Base-by-base conservation (phyloP, 345 rosid species). In the Lepidium africanum region DNA sequence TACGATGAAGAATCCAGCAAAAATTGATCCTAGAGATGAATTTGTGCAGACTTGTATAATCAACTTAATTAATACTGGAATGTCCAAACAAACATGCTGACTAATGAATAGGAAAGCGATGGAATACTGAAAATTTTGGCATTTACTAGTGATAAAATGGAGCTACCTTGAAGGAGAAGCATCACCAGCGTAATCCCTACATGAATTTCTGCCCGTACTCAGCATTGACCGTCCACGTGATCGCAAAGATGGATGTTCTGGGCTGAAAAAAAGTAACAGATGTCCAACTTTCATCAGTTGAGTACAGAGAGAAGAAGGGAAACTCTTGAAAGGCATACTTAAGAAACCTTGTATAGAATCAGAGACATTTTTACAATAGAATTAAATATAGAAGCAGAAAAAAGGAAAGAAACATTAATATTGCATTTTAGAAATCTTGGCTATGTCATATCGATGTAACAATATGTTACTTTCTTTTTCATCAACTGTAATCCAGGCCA, bases 181-280 rank as follows among this genome's bases (percentile, higher is more conserved):
- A 8, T 84, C 91, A 78, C 90, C 96, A 51, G 78, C 36, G 72
- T 71, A 87, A 76, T 86, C 88, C 86, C 88, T 81, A 39, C 65
- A 74, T 14, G 79, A 74, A 76, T 83, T 85, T 72, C 89, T 79
- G 43, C 92, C 92, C 61, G 91, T 88, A 38, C 97, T 84, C 76
- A 93, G 83, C 84, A 87, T 81, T 71, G 98, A 92, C 36, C 87
- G 80, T 61, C 88, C 91, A 74, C 85, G 91, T 56, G 78, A 86
- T 70, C 84, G 91, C 60, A 82, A 57, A 63, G 91, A 88, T 75
- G 91, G 97, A 71, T 88, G 96, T 81, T 91, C 97, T 65, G 97
- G 98, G 81, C 98, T 92, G 90, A 70, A 80, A 69, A 79, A 47
- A 79, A 47, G 46, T 65, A 81, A 72, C 56, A 70, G 59, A 47